Percentiles rank a stretch among this genome's conserved stretches.
Conservation (phyloP, 2,329 filamentous ascomycete genomes). For the Pseudocercospora vitis region DNA sequence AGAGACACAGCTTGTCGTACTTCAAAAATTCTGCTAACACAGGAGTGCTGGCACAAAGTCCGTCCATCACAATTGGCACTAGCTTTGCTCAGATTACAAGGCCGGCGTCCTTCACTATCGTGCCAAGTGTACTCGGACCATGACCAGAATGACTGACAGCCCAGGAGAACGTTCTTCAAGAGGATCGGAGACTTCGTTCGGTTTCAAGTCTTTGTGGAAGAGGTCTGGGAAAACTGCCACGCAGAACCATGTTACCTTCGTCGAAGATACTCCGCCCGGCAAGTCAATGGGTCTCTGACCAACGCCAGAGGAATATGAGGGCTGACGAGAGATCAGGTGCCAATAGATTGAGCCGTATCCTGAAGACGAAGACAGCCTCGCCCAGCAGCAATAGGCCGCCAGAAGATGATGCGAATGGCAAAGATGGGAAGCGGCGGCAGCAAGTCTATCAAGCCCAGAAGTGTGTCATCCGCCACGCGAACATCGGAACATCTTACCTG, state of each 20-base stretch:
- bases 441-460: constrained; percentile 33
- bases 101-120: not conserved
- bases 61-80: not conserved
- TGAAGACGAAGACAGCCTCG: constrained; percentile 9
- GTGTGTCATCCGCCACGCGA: constrained; percentile 4
- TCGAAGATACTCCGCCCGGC: constrained; percentile 12
- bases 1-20: no score
- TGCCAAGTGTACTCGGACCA: not conserved
- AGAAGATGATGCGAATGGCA: not conserved
- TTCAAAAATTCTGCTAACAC: no score
- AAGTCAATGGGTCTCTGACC: constrained; percentile 3
- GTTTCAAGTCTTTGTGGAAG: constrained; percentile 19
- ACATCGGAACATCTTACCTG: not conserved
- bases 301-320: not conserved
- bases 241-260: constrained; percentile 10
- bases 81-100: not conserved
- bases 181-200: not conserved
- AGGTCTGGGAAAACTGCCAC: not conserved
- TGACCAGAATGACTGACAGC: constrained; percentile 1
- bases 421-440: constrained; percentile 25
- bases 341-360: constrained; percentile 13
- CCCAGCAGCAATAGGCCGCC: constrained; percentile 3
- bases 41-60: no score
- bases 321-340: not conserved
- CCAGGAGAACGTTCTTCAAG: constrained; percentile 1